Evolutionary conservation across 2,329 filamentous ascomycete genomes (phyloP).

Genomic region (Zymoseptoria tritici): DNA sequence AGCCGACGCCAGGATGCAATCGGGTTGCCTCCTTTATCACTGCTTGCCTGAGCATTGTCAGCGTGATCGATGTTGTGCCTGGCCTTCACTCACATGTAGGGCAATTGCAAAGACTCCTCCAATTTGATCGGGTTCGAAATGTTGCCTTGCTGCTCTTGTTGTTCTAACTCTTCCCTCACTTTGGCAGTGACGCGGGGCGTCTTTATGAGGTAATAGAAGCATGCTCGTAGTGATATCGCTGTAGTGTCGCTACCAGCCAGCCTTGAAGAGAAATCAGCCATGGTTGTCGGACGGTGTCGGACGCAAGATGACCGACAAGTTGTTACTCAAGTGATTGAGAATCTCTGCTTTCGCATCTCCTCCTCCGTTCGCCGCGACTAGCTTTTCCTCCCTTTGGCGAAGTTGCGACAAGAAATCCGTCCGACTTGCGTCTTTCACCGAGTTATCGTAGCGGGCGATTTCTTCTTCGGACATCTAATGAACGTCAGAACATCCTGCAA

Average conservation of each 20-base stretch:
- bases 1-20: slow-evolving; percentile 2
- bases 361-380: background rate
- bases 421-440: background rate
- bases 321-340: slow-evolving; percentile 11
- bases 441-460: background rate
- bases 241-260: slow-evolving; percentile 8
- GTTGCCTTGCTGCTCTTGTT: background rate
- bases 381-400: background rate
- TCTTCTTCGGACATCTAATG: background rate
- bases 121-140: slow-evolving; percentile 1
- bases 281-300: background rate
- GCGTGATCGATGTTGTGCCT: background rate
- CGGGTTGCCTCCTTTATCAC: slow-evolving; percentile 5
- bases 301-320: slow-evolving; percentile 4
- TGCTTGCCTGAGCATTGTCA: slow-evolving; percentile 1
- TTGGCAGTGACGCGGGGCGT: background rate
- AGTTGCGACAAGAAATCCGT: slow-evolving; percentile 2
- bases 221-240: slow-evolving; percentile 19
- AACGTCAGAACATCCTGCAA: background rate
- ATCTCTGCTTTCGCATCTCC: background rate
- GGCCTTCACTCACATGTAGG: background rate
- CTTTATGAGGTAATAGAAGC: slow-evolving; percentile 33
- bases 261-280: background rate
- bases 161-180: slow-evolving; percentile 1
- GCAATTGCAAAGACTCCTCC: slow-evolving; percentile 1